Evolutionary conservation across 257 asterid genomes (phyloP).

Genomic region (Nicotiana tabacum): DNA sequence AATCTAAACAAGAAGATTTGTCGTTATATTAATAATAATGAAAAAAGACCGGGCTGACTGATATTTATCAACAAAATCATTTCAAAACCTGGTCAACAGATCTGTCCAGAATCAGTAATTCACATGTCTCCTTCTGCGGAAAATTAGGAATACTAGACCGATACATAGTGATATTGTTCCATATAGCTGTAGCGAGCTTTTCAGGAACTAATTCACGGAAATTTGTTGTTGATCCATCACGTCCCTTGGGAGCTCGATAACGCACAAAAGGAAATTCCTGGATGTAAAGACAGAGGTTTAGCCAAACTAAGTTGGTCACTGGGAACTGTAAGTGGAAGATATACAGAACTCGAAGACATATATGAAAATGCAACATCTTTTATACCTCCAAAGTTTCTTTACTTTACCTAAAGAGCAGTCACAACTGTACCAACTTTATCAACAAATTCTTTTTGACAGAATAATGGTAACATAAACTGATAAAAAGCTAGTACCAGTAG

Average conservation of each 20-base stretch:
- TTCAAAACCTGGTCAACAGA: constrained; percentile 76
- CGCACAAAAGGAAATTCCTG: constrained; percentile 59
- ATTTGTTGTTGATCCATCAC: constrained; percentile 31
- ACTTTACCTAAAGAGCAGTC: background rate
- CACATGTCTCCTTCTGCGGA: constrained; percentile 88
- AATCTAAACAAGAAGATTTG: constrained; percentile 39
- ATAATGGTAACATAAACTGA: background rate
- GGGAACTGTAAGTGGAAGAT: background rate
- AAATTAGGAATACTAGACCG: constrained; percentile 68
- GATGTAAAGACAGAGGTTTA: constrained; percentile 9
- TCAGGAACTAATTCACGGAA: constrained; percentile 61
- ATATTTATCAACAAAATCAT: background rate
- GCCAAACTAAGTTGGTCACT: background rate
- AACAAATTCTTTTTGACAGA: background rate
- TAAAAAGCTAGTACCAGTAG: background rate
- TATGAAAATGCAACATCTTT: background rate
- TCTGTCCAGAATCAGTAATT: constrained; percentile 86
- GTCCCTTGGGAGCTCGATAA: constrained; percentile 57
- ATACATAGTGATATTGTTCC: constrained; percentile 59
- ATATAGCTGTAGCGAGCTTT: constrained; percentile 77
- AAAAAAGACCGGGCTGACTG: background rate
- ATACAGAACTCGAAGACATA: background rate
- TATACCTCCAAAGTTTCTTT: background rate
- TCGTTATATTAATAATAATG: background rate
- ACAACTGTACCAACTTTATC: constrained; percentile 1